Evolutionary conservation across 139 green algal species (phyloP).

Genomic region (Coccomyxa sp.): DNA sequence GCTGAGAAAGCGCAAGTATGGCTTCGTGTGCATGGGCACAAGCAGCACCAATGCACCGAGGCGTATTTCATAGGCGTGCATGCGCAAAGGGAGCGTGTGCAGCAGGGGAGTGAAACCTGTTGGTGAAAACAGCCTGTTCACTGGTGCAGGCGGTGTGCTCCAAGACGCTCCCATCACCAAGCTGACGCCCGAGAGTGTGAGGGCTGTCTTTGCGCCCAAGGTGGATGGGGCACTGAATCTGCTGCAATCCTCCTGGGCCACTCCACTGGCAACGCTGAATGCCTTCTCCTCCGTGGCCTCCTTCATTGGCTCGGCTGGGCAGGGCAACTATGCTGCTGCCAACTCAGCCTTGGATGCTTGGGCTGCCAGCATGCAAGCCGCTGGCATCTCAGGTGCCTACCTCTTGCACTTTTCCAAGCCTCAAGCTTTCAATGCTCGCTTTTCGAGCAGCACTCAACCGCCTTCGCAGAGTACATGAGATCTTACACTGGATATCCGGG

Average conservation of each 20-base stretch:
- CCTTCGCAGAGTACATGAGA: no score
- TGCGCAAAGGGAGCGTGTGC: no score
- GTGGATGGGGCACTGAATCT: slow-evolving; percentile 3
- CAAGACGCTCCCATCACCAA: slow-evolving; percentile 54
- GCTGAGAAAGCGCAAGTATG: no score
- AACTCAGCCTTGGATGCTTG: slow-evolving; percentile 64
- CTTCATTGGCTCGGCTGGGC: slow-evolving; percentile 73
- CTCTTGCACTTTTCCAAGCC: background rate
- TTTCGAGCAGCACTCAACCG: no score
- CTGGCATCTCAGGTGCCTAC: background rate
- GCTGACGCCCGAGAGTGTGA: slow-evolving; percentile 35
- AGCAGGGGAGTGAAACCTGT: no score
- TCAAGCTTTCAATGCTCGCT: no score
- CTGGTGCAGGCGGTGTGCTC: slow-evolving; percentile 64
- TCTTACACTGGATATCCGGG: no score
- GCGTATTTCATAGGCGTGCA: no score
- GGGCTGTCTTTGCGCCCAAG: slow-evolving; percentile 54
- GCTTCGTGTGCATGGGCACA: no score
- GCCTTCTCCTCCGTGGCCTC: slow-evolving; percentile 66
- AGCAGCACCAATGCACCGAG: no score
- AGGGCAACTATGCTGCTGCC: slow-evolving; percentile 72
- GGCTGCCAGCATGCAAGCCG: slow-evolving; percentile 16
- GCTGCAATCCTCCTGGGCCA: background rate
- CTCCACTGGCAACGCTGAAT: slow-evolving; percentile 17
- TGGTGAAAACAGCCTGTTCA: no score